Evolutionary conservation across 2,329 filamentous ascomycete species (phyloP).

Genomic region (Macrophomina pseudophaseolina): DNA sequence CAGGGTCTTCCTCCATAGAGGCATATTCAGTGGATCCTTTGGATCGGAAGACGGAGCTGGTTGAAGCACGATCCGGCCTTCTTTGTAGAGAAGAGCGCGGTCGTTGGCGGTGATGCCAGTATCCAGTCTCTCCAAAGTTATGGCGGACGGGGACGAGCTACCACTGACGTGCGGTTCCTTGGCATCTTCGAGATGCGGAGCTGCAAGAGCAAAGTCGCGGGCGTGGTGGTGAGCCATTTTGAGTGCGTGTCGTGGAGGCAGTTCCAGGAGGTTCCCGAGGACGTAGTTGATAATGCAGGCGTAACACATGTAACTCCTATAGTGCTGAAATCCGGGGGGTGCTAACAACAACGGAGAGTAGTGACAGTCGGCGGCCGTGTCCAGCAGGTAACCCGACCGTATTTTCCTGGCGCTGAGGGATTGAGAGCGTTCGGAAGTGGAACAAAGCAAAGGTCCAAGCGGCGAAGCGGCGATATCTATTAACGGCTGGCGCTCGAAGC

Average conservation of each 20-base stretch:
- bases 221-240: slow-evolving; percentile 3
- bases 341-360: background rate
- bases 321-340: background rate
- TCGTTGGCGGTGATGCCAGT: slow-evolving; percentile 8
- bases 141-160: background rate
- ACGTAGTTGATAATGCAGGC: background rate
- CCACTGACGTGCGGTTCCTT: slow-evolving; percentile 6
- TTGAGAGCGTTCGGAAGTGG: background rate
- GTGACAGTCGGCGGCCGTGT: background rate
- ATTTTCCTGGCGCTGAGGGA: background rate
- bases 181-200: background rate
- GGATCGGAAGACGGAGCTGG: slow-evolving; percentile 29
- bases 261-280: background rate
- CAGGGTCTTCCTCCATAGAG: slow-evolving; percentile 27
- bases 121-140: slow-evolving; percentile 1
- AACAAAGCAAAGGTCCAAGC: background rate
- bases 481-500: background rate
- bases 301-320: background rate
- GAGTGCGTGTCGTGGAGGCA: background rate
- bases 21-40: slow-evolving; percentile 32
- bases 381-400: background rate
- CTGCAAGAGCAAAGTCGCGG: background rate
- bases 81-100: slow-evolving; percentile 14
- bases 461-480: background rate
- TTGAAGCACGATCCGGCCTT: slow-evolving; percentile 26